A percentile compares a stretch with the other conserved stretches of the same genome.
These are phyloP conservation scores for Stagonosporopsis chrysanthemi DNA, from an alignment of 2,329 filamentous ascomycete species.

Conservation along the genomic window DNA sequence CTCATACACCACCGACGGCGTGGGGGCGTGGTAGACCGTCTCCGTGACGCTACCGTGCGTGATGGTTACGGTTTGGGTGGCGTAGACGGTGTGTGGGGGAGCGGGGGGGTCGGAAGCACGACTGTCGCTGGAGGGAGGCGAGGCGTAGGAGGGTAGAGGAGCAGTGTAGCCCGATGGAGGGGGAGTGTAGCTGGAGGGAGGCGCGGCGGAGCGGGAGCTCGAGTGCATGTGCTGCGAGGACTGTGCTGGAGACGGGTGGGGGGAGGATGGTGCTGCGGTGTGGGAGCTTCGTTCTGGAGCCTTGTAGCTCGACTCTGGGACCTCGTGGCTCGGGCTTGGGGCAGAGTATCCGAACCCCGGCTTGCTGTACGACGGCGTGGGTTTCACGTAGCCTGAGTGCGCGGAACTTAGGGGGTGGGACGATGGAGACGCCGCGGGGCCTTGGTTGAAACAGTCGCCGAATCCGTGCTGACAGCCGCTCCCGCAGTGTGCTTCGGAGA, in stretches of 20 bases:
- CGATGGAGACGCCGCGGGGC: background rate
- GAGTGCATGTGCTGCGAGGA: no score
- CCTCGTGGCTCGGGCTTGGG: background rate
- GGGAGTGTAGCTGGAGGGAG: no score
- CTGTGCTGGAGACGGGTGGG: no score
- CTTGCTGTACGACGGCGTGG: background rate
- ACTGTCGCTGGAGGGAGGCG: background rate
- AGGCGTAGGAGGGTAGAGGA: background rate
- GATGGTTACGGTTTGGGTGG: slow-evolving; percentile 2
- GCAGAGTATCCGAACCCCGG: background rate
- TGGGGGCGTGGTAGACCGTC: background rate
- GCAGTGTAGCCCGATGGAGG: no score
- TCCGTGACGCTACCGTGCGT: background rate
- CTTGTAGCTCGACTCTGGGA: no score
- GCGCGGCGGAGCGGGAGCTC: no score
- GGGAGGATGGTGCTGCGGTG: no score
- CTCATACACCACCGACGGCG: background rate
- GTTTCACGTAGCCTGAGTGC: slow-evolving; percentile 1
- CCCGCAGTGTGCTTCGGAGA: slow-evolving; percentile 11
- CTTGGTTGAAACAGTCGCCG: slow-evolving; percentile 2
- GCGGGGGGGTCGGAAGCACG: background rate
- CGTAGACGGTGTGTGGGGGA: slow-evolving; percentile 1
- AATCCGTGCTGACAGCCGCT: slow-evolving; percentile 12
- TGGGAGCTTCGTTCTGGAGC: no score
- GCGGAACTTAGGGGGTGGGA: background rate